Conservation (phyloP, 768 basidiomycete genomes). For the Tylopilus intermedius region DNA sequence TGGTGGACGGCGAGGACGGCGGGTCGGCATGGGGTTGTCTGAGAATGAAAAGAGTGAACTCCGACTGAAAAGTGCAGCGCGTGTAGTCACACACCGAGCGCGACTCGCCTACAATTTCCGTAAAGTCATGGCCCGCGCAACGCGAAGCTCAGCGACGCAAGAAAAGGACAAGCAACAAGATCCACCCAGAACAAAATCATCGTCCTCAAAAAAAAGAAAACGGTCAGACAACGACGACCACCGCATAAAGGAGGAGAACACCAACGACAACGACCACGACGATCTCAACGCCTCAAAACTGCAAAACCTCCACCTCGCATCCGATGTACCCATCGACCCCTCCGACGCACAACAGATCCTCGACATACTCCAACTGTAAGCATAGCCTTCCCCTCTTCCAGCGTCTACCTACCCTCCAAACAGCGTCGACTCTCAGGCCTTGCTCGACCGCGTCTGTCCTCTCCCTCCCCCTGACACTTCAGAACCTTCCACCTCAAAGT, state of each 20-base stretch:
- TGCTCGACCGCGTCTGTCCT: constrained; percentile 77
- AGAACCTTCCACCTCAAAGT: constrained; percentile 38
- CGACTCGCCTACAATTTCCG: constrained; percentile 21
- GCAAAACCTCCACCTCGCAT: constrained; percentile 34
- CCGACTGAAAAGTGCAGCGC: constrained; percentile 15
- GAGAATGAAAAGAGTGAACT: constrained; percentile 24
- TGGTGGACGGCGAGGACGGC: constrained; percentile 8
- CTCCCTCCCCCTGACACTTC: constrained; percentile 34
- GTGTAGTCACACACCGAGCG: constrained; percentile 15
- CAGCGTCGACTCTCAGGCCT: constrained; percentile 67
- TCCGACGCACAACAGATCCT: constrained; percentile 51
- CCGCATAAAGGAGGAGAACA: constrained; percentile 37
- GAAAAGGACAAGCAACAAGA: constrained; percentile 27
- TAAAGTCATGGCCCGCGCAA: constrained; percentile 66
- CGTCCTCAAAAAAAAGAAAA: constrained; percentile 61
- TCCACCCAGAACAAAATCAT: constrained; percentile 23
- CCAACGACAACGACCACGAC: constrained; percentile 13
- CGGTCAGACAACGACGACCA: constrained; percentile 46
- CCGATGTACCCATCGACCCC: constrained; percentile 43
- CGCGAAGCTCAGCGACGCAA: constrained; percentile 52
- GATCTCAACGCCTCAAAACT: constrained; percentile 14
- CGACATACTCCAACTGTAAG: constrained; percentile 54
- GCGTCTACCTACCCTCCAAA: constrained; percentile 1
- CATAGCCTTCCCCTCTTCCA: neutral
- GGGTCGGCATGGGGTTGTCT: constrained; percentile 13